These are phyloP conservation scores for Paramecium bursaria DNA, from an alignment of 73 alveolate species.

Conservation along the genomic window DNA sequence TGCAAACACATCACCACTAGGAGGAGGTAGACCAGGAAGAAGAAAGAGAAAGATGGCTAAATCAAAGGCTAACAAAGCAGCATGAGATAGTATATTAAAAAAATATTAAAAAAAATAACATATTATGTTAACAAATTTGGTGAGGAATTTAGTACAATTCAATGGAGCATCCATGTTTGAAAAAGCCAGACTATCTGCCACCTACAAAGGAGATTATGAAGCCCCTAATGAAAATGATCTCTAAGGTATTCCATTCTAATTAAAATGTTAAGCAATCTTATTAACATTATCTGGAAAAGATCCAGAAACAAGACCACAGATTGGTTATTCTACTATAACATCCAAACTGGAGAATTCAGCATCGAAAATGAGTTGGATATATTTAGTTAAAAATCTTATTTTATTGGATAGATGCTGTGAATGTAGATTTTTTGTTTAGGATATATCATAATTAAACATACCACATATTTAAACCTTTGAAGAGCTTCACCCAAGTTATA, in stretches of 20 bases:
- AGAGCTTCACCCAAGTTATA: neutral
- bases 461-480: constrained; percentile 8
- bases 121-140: constrained; percentile 49
- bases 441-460: constrained; percentile 12
- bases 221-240: constrained; percentile 53
- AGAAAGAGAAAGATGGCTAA: constrained; percentile 87
- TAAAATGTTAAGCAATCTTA: constrained; percentile 4
- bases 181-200: constrained; percentile 57
- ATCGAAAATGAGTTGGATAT: constrained; percentile 47
- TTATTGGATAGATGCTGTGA: constrained; percentile 37
- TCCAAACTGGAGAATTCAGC: constrained; percentile 22
- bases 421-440: constrained; percentile 32
- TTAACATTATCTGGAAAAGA: constrained; percentile 54
- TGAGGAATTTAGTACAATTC: constrained; percentile 47
- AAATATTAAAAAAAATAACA: no score
- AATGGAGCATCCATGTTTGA: constrained; percentile 50
- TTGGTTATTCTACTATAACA: constrained; percentile 16
- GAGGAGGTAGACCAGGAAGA: constrained; percentile 88
- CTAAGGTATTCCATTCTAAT: constrained; percentile 13
- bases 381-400: constrained; percentile 7
- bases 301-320: constrained; percentile 54
- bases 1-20: constrained; percentile 87
- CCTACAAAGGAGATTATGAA: constrained; percentile 46
- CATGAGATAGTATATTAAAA: no score
- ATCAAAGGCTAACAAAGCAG: constrained; percentile 73